Base-by-base conservation (phyloP, 495 filamentous ascomycete species). In the Penicillium bovifimosum region DNA sequence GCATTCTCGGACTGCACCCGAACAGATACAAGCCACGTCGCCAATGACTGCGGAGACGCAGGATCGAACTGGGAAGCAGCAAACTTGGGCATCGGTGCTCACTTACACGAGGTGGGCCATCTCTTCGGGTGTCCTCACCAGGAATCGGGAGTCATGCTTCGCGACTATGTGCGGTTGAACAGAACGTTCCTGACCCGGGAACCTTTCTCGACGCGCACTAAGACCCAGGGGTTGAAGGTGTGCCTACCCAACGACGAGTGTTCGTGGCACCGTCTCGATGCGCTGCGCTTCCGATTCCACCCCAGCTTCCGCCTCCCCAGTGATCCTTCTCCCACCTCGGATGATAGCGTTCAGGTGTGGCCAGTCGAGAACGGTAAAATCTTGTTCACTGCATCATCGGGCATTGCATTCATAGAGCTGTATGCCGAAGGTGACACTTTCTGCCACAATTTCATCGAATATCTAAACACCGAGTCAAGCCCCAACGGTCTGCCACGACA, bases 11-110 rank as follows among this genome's bases (percentile, higher is more conserved):
- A 96, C 74, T 93, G 90, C 63, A 95, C 90, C 10, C 80, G 84
- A 20, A 95, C 91, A 5, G 88, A 96, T 62, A 91, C 86, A 6
- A 80, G 80, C 32, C 82, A 80, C 57, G 84, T 95, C 41, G 86
- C 84, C 5, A 95, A 96, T 59, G 91, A 95, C 63, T 86, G 78
- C 59, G 86, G 86, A 38, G 87, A 95, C 39, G 82, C 83, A 18
- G 90, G 89, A 10, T 95, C 86, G 49, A 93, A 84, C 50, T 96
- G 90, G 90, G 91, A 96, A 63, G 82, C 90, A 14, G 90, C 89
- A 7, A 92, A 91, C 59, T 80, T 96, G 53, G 90, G 91, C 40
- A 95, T 96, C 57, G 91, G 91, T 8, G 91, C 90, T 24, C 90
- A 96, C 70, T 69, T 96, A 10, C 91, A 95, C 62, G 90, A 96